Evolutionary conservation across 176 grass and related monocot genomes (phyloP), one percentile per base, ranked within the genome.

Genomic region (Chrysopogon serrulatus): DNA sequence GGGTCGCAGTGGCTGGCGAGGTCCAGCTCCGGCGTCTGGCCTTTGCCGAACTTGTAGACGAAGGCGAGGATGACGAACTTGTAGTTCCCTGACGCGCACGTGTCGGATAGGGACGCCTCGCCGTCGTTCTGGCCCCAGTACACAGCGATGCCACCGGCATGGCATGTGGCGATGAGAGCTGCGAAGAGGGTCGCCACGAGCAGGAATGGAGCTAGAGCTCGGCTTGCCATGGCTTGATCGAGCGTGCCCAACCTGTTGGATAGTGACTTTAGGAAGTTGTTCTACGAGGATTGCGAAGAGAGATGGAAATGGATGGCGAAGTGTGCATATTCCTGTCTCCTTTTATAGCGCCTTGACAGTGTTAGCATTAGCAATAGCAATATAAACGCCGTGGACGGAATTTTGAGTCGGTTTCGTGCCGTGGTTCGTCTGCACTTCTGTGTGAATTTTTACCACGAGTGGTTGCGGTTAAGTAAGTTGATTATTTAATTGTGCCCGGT

Each of bases 41-140:
- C 93, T 51, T 93, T 91, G 82, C 93, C 91, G 74, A 90, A 93
- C 74, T 87, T 66, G 78, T 82, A 86, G 27, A 92, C 85, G 90
- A 91, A 94, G 9, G 89, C 92, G 24, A 92, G 74, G 84, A 88
- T 89, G 59, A 94, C 86, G 39, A 67, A 89, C 71, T 87, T 60
- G 65, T 94, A 91, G 77, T 92, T 84, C 2, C 86, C 92, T 0
- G 86, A 89, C 47, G 68, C 61, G 17, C 85, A 94, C 1, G 92
- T 88, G 4, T 85, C 56, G 21, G 78, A 45, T 33, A 92, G 70
- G 0, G 87, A 77, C n/a, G 84, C 92, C 74, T 94, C 92, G 43
- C 54, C 59, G 71, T 72, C 83, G 80, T 92, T 92, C 76, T 92
- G 84, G 33, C 90, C 92, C 92, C 87, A 95, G 60, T 92, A 95